These are phyloP conservation scores for Thielaviopsis punctulata DNA, from an alignment of 2,329 filamentous ascomycete genomes.

Conservation along the genomic window DNA sequence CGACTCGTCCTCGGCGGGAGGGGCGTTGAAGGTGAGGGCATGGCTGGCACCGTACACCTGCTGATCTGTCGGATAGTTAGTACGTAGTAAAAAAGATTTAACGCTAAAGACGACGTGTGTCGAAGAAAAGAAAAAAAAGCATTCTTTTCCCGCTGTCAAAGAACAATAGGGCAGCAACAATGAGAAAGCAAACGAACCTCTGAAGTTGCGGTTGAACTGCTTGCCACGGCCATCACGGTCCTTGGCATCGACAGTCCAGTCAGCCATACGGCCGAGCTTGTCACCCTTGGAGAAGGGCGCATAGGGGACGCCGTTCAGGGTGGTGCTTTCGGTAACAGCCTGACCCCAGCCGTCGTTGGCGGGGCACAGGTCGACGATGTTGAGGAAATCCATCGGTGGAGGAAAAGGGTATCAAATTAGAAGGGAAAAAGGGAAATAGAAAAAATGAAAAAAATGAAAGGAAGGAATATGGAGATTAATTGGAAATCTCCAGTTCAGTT, in stretches of 20 bases:
- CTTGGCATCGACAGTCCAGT: constrained; percentile 90
- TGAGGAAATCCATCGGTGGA: constrained; percentile 25
- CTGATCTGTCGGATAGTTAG: constrained; percentile 45
- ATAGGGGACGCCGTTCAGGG: constrained; percentile 86
- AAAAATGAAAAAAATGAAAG: neutral
- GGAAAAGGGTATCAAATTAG: neutral
- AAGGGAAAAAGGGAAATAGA: neutral
- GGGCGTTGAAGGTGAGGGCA: constrained; percentile 74
- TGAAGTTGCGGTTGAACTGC: constrained; percentile 84
- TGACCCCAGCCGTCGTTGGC: constrained; percentile 79
- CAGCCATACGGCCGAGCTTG: constrained; percentile 96
- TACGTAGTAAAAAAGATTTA: constrained; percentile 6
- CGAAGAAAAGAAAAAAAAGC: neutral
- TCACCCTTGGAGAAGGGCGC: constrained; percentile 97
- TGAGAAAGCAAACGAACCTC: constrained; percentile 40
- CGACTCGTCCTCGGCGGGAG: constrained; percentile 85
- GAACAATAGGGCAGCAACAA: neutral
- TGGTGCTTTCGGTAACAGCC: constrained; percentile 64
- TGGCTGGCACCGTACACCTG: constrained; percentile 90
- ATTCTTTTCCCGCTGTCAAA: neutral
- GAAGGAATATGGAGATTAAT: neutral
- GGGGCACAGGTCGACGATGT: constrained; percentile 55
- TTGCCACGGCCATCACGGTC: constrained; percentile 57
- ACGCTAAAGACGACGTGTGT: neutral
- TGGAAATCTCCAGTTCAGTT: neutral